Evolutionary conservation across 805 yeast genomes (phyloP).

Genomic region (Scheffersomyces amazonensis): DNA sequence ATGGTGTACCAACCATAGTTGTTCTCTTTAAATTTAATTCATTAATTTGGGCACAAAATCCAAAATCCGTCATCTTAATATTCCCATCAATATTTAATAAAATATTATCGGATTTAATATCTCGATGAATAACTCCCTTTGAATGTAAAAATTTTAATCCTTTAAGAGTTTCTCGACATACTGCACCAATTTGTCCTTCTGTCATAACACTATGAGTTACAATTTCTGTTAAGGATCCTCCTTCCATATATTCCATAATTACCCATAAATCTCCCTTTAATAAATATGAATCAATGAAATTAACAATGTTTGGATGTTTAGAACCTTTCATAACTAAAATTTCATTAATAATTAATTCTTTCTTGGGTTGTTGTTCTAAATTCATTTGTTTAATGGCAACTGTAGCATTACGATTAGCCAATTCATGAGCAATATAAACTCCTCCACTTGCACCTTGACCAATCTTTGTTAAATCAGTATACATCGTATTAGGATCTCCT

Average conservation of each 20-base stretch:
- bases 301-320: constrained; percentile 88
- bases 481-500: constrained; percentile 77
- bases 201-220: constrained; percentile 87
- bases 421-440: constrained; percentile 82
- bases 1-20: constrained; percentile 99
- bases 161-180: constrained; percentile 82
- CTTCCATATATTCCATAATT: constrained; percentile 98
- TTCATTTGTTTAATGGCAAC: constrained; percentile 98
- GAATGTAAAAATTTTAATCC: constrained; percentile 88
- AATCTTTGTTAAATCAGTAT: constrained; percentile 70
- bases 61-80: constrained; percentile 92
- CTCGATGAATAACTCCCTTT: constrained; percentile 92
- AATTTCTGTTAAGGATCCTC: constrained; percentile 94
- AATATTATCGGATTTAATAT: constrained; percentile 93
- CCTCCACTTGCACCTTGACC: constrained; percentile 99
- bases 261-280: constrained; percentile 89
- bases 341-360: constrained; percentile 91
- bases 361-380: constrained; percentile 90
- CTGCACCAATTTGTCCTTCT: constrained; percentile 94
- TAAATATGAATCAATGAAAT: constrained; percentile 82
- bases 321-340: constrained; percentile 94
- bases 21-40: constrained; percentile 74
- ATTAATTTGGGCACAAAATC: constrained; percentile 85
- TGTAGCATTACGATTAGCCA: constrained; percentile 43
- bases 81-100: constrained; percentile 80